Base-by-base conservation (phyloP, 2,329 filamentous ascomycete genomes). In the Colletotrichum siamense region DNA sequence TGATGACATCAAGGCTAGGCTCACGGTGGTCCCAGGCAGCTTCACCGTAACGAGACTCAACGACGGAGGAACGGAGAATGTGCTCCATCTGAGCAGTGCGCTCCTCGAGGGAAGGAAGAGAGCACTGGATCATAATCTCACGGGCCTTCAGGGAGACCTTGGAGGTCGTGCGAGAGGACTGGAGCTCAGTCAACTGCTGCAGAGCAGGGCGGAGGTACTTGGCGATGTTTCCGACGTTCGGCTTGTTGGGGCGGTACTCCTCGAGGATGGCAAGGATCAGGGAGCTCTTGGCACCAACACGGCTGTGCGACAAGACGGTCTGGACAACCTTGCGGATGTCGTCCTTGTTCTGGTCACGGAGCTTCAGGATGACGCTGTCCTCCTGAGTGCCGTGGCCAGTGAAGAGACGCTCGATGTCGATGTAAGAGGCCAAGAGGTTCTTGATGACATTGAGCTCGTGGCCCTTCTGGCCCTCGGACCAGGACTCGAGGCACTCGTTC, bases 111-210 rank as follows among this genome's bases (percentile, higher is more conserved):
- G 97, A 99, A 22, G 97, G 97, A 84, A 99, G 91, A 70, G 97
- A 96, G 84, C 96, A 98, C 87, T 99, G 97, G 79, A 99, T 99
- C 82, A 99, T 93, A 68, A 99, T 94, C 88, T 99, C 97, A 83
- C 97, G 95, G 62, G 97, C 96, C 90, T 99, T 99, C 79, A 99
- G 91, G 1, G 96, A 95, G 57, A 99, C 96, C 92, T 99, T 99
- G 79, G 96, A 95, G 13, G 96, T 97, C 67, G 91, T 82, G 88
- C 92, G 87, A 87, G 95, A 87, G 13, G 94, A 96, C 86, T 98
- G 95, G 16, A 99, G 92, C 84, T 99, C 97, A 1, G 97, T 96
- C 79, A 99, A 90, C 86, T 94, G 94, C 83, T 94, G 94, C 30
- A 99, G 91, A 22, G 94, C 91, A 5, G 94, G 92, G 80, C 96